phyloP scores from a whole-genome alignment of 306 rosid species.

The Sicyos baderoa region DNA sequence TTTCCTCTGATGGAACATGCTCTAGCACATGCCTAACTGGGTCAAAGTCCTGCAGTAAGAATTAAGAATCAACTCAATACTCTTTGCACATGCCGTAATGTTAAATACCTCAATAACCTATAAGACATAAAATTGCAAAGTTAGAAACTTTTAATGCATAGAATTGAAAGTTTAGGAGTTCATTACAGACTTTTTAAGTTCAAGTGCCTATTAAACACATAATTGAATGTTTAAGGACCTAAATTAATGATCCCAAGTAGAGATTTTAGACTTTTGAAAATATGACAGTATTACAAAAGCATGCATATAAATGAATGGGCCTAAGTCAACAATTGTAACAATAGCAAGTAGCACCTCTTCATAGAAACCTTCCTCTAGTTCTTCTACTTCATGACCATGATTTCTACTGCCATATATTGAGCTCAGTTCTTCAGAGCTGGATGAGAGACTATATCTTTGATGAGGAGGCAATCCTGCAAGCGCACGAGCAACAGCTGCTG shows the following conservation, averaged over 20 bases:
- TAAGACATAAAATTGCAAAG: neutral
- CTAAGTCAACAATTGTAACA: constrained; percentile 25
- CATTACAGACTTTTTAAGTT: neutral
- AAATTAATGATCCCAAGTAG: no score
- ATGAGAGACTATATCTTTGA: constrained; percentile 66
- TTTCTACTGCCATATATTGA: constrained; percentile 77
- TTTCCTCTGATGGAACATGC: constrained; percentile 61
- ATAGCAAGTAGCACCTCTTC: constrained; percentile 74
- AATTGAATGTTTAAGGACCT: neutral
- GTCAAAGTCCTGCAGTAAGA: constrained; percentile 66
- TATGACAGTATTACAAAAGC: neutral
- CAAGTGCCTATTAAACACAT: neutral
- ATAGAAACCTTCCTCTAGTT: constrained; percentile 77
- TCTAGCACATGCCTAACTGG: constrained; percentile 76
- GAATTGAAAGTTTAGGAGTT: neutral
- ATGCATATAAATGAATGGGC: constrained; percentile 6
- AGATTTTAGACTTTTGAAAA: neutral
- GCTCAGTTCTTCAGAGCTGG: constrained; percentile 86
- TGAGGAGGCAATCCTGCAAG: constrained; percentile 95
- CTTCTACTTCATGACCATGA: constrained; percentile 54
- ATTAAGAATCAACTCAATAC: neutral
- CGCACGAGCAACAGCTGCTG: constrained; percentile 97
- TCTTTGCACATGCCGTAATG: neutral
- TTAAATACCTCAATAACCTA: neutral
- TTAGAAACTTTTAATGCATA: neutral